phyloP scores from a whole-genome alignment of 139 green algal genomes.

The Coelastrella sp. region DNA sequence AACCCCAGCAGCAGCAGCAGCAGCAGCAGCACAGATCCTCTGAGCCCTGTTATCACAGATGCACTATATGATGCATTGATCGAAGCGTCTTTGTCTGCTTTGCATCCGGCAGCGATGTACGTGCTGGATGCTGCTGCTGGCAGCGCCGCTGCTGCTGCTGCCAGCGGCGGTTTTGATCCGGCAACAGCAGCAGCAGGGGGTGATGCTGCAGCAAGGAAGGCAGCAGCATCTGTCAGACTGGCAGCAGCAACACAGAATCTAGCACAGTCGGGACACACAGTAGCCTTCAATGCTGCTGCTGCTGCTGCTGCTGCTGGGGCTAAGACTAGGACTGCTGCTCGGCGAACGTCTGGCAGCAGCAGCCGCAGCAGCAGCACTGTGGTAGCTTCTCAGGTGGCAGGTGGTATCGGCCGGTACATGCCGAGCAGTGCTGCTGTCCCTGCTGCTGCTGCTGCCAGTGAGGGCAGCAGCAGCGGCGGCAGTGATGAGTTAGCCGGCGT shows the following conservation, averaged over 20 bases:
- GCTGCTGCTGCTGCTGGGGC: background rate
- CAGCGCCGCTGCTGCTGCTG: conserved; percentile 48
- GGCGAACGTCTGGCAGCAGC: background rate
- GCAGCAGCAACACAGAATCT: background rate
- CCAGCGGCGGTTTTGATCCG: conserved; percentile 47
- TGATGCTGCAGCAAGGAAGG: background rate
- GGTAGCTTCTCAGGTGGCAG: background rate
- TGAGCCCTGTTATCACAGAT: background rate
- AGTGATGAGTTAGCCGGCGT: background rate
- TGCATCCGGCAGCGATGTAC: conserved; percentile 15
- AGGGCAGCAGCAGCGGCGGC: background rate
- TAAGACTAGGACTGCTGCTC: background rate
- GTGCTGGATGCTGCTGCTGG: conserved; percentile 1
- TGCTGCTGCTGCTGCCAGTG: background rate
- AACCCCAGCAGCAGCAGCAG: background rate
- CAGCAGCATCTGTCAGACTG: conserved; percentile 14
- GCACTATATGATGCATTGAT: conserved; percentile 32
- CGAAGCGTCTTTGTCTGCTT: background rate
- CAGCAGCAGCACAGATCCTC: background rate
- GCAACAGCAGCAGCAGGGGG: conserved; percentile 39
- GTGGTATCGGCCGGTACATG: background rate
- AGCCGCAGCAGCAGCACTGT: conserved; percentile 28
- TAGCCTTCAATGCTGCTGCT: background rate
- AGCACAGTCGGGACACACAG: background rate
- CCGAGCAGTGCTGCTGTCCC: background rate